A percentile compares a stretch with the other conserved stretches of the same genome.
phyloP scores from a whole-genome alignment of 495 filamentous ascomycete genomes.

The Parmelia sp. region DNA sequence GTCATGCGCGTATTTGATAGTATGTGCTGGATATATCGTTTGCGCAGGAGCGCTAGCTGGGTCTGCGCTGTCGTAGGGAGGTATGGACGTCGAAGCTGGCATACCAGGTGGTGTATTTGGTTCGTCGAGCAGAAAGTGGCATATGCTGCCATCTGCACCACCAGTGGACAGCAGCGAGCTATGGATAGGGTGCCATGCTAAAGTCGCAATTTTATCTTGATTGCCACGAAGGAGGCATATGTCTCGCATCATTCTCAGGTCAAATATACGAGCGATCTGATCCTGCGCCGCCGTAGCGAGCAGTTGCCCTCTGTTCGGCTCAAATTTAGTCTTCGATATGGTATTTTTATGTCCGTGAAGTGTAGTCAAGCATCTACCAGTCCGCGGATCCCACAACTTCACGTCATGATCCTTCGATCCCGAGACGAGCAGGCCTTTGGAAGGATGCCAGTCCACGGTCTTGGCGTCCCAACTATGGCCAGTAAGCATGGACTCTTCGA shows the following conservation, averaged over 20 bases:
- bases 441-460: conserved; percentile 94
- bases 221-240: conserved; percentile 85
- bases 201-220: conserved; percentile 88
- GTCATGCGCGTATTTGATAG: conserved; percentile 77
- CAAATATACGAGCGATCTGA: conserved; percentile 84
- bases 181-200: conserved; percentile 93
- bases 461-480: conserved; percentile 97
- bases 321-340: conserved; percentile 82
- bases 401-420: conserved; percentile 96
- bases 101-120: conserved; percentile 71
- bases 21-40: conserved; percentile 81
- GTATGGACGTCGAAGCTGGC: conserved; percentile 55
- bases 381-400: conserved; percentile 95
- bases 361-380: conserved; percentile 80
- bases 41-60: conserved; percentile 72
- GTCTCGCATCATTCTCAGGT: conserved; percentile 97
- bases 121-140: conserved; percentile 90
- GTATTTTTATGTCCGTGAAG: conserved; percentile 97
- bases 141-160: conserved; percentile 78
- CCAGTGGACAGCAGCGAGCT: conserved; percentile 82
- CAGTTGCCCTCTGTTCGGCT: conserved; percentile 70
- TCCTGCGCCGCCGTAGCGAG: conserved; percentile 90
- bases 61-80: conserved; percentile 76
- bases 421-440: conserved; percentile 87
- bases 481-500: conserved; percentile 69